Evolutionary conservation across 2,329 filamentous ascomycete species (phyloP).

Genomic region (Xylariomycetidae sp.): DNA sequence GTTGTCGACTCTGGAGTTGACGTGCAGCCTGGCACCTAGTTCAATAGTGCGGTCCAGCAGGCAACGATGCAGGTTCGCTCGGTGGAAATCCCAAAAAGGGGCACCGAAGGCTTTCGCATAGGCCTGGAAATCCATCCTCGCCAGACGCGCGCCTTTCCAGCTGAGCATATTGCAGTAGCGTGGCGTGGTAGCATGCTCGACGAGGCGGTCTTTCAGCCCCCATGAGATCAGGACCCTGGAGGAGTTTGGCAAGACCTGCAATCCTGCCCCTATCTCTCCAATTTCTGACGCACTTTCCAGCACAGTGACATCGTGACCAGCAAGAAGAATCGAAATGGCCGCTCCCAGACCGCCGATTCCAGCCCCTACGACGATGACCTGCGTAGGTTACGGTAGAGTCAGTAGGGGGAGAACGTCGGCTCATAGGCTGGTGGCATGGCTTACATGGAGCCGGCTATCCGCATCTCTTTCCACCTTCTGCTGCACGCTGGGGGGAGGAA

Average conservation of each 20-base stretch:
- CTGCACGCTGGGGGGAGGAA: neutral
- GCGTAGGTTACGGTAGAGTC: too few species aligned
- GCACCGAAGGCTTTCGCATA: constrained; percentile 28
- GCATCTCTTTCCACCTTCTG: neutral
- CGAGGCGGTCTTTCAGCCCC: constrained; percentile 38
- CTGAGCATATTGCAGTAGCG: constrained; percentile 41
- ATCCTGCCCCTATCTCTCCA: constrained; percentile 43
- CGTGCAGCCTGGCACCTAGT: constrained; percentile 40
- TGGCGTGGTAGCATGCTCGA: constrained; percentile 34
- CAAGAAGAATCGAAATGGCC: constrained; percentile 38
- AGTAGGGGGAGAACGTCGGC: too few species aligned
- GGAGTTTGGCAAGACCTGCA: constrained; percentile 43
- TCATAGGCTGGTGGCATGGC: neutral
- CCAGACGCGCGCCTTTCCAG: constrained; percentile 46
- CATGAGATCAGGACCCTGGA: constrained; percentile 40
- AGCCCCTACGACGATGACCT: constrained; percentile 49
- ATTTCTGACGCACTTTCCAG: constrained; percentile 42
- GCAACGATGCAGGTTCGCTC: constrained; percentile 43
- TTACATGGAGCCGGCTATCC: neutral
- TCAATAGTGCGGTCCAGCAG: constrained; percentile 40
- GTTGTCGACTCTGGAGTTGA: constrained; percentile 36
- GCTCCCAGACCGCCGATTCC: constrained; percentile 48
- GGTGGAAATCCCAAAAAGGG: constrained; percentile 50
- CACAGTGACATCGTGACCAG: constrained; percentile 40
- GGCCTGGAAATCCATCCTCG: constrained; percentile 40